Base-by-base conservation (phyloP, 352 stramenopile genomes). In the Plasmopara halstedii region DNA sequence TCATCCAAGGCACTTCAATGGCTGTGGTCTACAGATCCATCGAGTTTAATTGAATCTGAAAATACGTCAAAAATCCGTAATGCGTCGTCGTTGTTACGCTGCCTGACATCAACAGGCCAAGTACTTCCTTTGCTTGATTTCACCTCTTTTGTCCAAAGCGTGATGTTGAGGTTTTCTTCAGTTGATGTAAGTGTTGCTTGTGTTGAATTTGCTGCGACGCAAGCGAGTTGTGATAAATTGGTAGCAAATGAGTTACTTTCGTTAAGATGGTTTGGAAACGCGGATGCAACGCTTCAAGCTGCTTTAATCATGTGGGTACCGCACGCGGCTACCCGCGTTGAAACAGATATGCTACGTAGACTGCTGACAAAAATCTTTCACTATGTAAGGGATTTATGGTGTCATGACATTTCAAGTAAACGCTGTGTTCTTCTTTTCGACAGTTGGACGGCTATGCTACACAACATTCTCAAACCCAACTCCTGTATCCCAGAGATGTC, bases 201-300 rank as follows among this genome's bases (percentile, higher is more conserved):
- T 37, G 23, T 76, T 46, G 40, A 48, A 21, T 67, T 76, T 17
- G 53, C 62, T n/a, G 52, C 45, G 21, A 67, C 62, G 1, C 64
- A 73, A 56, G 56, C 52, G 13, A 62, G 42, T 38, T 76, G 66
- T 46, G 62, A 76, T 21, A 45, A 62, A 21, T 46, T 71, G 31
- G 18, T 66, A 11, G 50, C 54, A 31, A 15, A 45, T n/a, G 32
- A 65, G 2, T 50, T 70, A 18, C 33, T 67, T 17, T 55, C 35
- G 9, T 34, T 22, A 14, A 45, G 11, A 22, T 58, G 49, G 50
- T 64, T 69, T 33, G 32, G 18, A 11, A 62, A 61, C 38, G 34
- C 42, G 11, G 22, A 58, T 11, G 21, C 34, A 20, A 21, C 10
- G 17, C 18, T 73, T 38, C 63, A 67, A 40, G 21, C 41, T 20